Base-by-base conservation (phyloP, 768 basidiomycete genomes). In the Lentinus tigrinus region DNA sequence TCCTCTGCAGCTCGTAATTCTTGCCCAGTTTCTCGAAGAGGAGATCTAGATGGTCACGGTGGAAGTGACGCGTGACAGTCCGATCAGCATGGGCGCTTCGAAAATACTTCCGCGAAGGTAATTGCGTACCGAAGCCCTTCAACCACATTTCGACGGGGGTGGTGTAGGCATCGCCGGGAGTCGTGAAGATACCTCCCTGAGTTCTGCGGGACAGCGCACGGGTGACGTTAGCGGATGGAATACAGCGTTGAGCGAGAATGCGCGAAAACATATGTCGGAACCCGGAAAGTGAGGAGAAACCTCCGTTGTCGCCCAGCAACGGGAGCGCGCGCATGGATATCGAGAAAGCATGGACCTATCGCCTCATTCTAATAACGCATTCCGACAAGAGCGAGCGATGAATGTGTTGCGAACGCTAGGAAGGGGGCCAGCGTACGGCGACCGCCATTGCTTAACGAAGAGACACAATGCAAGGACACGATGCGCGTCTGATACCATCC, bases 111-210 rank as follows among this genome's bases (percentile, higher is more conserved):
- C 84, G 84, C 65, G 66, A 68, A 67, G 61, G 47, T 61, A 38
- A 26, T 63, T 61, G 55, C 87, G 73, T 71, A 91, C 92, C 92
- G 49, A 94, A 81, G 16, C 81, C 88, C 70, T 90, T 91, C 54
- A 92, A 85, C 91, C 91, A 93, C 89, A 93, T 91, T 67, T 94
- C 91, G 46, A 94, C 81, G 1, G 92, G 91, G 7, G 91, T 92
- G 38, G 89, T 93, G 69, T 89, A 92, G 23, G 89, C 90, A 72
- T 93, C 91, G 28, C 89, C 90, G 4, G 89, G 88, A 0, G 89
- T 90, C 43, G 89, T 92, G 72, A 92, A 92, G 57, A 93, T 89
- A 5, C 92, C 92, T 47, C 89, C 89, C 59, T 89, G 87, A 1
- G 91, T 94, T 70, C 92, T 93, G 69, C 56, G 52, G 60, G 36